Evolutionary conservation across 2,329 filamentous ascomycete species (phyloP), one percentile per base, ranked within the genome.

Genomic region (Colletotrichum sp.): DNA sequence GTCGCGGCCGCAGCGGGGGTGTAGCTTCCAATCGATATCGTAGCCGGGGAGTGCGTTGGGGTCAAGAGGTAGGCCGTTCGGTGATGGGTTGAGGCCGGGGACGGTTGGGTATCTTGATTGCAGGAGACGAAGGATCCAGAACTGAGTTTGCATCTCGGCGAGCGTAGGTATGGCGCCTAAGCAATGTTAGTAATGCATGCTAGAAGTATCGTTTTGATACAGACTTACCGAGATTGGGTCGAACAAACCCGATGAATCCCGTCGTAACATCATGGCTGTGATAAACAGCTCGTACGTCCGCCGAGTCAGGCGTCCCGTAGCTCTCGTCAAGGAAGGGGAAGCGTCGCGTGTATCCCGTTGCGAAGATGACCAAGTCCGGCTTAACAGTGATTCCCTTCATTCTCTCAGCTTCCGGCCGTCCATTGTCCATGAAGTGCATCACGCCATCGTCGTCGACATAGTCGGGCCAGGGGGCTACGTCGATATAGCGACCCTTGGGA

Each of bases 271-370:
- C 84, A 6, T 81, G 81, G 6, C 80, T 72, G 26, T 83, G 83
- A 80, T 92, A 92, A 44, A 93, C 85, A 26, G 88, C 85, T 18
- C 90, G 87, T 16, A 92, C 88, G 73, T 88, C 87, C 13, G 86
- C 83, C 63, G 91, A 87, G 68, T 87, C 82, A 6, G 89, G 86
- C 4, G 81, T 84, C 0, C 89, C 87, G 69, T 83, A 83, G 16
- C 66, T 71, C 16, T 77, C 72, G 44, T 82, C 80, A 2, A 85
- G 77, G 75, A 84, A 85, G 1, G 81, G 80, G 76, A 86, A 85
- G 13, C 73, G 74, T 21, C 81, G 80, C 7, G 78, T 77, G 71
- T 86, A 86, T 13, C 85, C 84, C 1, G 85, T 86, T 5, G 83
- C 82, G n/a, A 84, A 79, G 55, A 86, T 77, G 24, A 86, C 69